Evolutionary conservation across 208 protist species (phyloP), one percentile per base, ranked within the genome.

Genomic region (Leishmania major): DNA sequence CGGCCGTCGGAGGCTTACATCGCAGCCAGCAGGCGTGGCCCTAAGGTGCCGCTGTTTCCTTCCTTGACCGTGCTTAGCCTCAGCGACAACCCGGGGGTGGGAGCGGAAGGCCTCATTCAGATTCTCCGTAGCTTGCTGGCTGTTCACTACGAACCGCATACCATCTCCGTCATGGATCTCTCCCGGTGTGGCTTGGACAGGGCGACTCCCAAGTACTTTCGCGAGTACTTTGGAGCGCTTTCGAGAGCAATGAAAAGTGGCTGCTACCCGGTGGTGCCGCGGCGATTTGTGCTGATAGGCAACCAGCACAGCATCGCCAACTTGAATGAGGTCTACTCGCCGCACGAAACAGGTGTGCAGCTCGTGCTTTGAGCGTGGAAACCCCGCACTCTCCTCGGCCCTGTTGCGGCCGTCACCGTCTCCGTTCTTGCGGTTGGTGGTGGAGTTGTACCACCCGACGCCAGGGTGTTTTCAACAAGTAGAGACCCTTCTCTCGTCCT

Each of bases 21-120:
- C 40, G 66, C 87, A 4, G 84, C 85, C 57, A 70, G 82, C 53
- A 84, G 75, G 62, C 62, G 73, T 35, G 83, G 88, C 37, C 85
- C 78, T 2, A 84, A 64, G 31, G 84, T 80, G 11, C 86, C 90
- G 1, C 83, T 97, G 40, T 96, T 97, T 62, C 94, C 94, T 11
- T 90, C 86, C 28, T 77, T 97, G 35, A 78, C 81, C 0, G 80
- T 97, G 25, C 89, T 97, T 49, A 94, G 90, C 77, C 85, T 97
- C 28, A 93, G 90, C 57, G 94, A 97, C 79, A 97, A 97, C 78
- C 87, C 89, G 15, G 85, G 89, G 31, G 81, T 97, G 11, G 94
- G 94, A 31, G 88, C 84, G 57, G 71, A 31, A 13, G 92, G 94
- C 19, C 79, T 97, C 11, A 83, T 85, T 37, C 74, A 85, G 35